These are phyloP conservation scores for Fusarium beomiforme DNA, from an alignment of 2,329 filamentous ascomycete species.

Conservation along the genomic window DNA sequence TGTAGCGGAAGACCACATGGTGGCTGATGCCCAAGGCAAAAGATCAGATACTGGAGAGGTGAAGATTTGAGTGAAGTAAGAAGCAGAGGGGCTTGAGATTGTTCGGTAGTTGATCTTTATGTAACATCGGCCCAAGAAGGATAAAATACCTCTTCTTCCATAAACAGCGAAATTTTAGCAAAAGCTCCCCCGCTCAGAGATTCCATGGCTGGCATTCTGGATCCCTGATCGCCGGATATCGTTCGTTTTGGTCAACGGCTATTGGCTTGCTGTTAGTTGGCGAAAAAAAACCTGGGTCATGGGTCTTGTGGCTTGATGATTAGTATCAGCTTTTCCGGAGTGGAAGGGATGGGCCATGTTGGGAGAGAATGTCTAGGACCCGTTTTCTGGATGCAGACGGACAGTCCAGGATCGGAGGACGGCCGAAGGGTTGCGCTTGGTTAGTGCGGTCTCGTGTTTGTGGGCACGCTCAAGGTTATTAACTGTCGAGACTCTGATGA, in stretches of 20 bases:
- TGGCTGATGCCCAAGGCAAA: not conserved
- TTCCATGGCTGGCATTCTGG: not conserved
- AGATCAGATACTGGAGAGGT: accelerated
- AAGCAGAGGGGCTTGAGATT: not conserved
- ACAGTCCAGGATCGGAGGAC: not conserved
- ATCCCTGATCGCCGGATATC: not conserved
- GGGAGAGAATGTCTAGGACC: not conserved
- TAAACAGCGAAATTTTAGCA: not conserved
- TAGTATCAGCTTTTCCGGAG: not conserved
- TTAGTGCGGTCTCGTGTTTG: not conserved
- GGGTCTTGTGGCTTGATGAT: not conserved
- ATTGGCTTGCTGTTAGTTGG: not conserved
- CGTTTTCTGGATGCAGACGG: not conserved
- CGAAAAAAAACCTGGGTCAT: not conserved
- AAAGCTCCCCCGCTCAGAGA: not conserved
- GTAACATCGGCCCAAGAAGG: not conserved
- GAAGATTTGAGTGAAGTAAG: accelerated
- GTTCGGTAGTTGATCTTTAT: not conserved
- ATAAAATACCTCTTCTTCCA: not conserved
- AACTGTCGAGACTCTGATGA: not conserved
- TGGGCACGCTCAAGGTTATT: not conserved
- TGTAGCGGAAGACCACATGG: not conserved
- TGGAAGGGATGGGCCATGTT: not conserved
- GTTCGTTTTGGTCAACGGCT: not conserved
- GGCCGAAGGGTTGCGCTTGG: not conserved